A percentile compares a stretch with the other conserved stretches of the same genome.
Evolutionary conservation across 495 filamentous ascomycete species (phyloP).

Genomic region (Aspergillus taichungensis): DNA sequence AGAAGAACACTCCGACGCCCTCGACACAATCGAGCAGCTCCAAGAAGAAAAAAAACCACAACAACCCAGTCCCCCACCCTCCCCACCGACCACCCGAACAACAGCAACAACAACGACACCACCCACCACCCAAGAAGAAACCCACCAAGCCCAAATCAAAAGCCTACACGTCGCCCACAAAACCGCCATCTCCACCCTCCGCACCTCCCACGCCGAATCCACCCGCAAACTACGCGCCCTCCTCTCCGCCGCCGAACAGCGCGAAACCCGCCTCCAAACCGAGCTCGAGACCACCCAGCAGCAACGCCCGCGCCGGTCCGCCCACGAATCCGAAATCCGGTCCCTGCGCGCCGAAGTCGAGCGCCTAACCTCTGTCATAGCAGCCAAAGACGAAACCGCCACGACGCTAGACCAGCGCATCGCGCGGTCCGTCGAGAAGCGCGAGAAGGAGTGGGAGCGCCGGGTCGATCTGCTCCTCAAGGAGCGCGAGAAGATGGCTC

Average conservation of each 20-base stretch:
- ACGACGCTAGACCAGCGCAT: constrained; percentile 35
- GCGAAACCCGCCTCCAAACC: constrained; percentile 33
- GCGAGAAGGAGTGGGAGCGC: constrained; percentile 44
- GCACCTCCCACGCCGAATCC: constrained; percentile 35
- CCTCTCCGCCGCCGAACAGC: constrained; percentile 32
- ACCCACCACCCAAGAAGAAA: constrained; percentile 20
- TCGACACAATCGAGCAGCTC: constrained; percentile 74
- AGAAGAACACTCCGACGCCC: constrained; percentile 30
- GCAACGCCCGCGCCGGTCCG: constrained; percentile 14
- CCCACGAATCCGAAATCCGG: constrained; percentile 18
- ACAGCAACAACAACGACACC: constrained; percentile 5
- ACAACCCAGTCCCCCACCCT: constrained; percentile 23
- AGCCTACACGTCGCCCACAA: constrained; percentile 32
- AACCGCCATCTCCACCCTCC: constrained; percentile 30
- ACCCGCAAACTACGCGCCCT: constrained; percentile 32
- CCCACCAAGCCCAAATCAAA: constrained; percentile 31
- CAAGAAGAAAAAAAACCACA: constrained; percentile 64
- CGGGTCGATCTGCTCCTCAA: constrained; percentile 45
- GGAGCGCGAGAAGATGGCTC: constrained; percentile 47
- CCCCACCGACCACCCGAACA: constrained; percentile 18
- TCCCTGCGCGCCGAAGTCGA: constrained; percentile 26
- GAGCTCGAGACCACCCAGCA: constrained; percentile 21
- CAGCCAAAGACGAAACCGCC: constrained; percentile 34
- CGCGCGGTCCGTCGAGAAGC: constrained; percentile 34
- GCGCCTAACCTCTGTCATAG: constrained; percentile 26